These are phyloP conservation scores for Hymenoscyphus repandus DNA, from an alignment of 2,329 filamentous ascomycete species.

Conservation along the genomic window DNA sequence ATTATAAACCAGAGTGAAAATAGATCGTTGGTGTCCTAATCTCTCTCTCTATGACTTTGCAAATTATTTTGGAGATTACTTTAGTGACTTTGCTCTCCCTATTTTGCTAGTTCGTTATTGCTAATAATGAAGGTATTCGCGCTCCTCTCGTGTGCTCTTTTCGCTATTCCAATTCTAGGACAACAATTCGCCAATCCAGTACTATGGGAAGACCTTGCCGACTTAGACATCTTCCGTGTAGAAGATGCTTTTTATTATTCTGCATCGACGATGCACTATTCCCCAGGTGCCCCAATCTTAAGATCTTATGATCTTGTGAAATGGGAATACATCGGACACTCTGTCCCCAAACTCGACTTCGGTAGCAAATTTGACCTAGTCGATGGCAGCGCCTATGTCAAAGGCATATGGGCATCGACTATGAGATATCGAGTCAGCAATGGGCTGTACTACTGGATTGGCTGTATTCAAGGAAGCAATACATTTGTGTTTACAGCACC, in stretches of 20 bases:
- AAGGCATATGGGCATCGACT: conserved; percentile 51
- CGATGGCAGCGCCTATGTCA: conserved; percentile 40
- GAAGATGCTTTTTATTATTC: conserved; percentile 43
- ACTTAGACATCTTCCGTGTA: conserved; percentile 47
- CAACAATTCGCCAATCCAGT: conserved; percentile 42
- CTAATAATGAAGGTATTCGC: not conserved
- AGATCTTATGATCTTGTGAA: conserved; percentile 39
- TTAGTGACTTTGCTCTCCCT: not conserved
- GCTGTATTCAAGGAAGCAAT: conserved; percentile 44
- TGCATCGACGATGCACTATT: conserved; percentile 40
- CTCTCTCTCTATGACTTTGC: not conserved
- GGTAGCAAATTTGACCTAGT: conserved; percentile 43
- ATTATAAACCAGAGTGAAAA: too few relatives aligned
- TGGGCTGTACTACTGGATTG: conserved; percentile 50
- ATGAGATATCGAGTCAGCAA: conserved; percentile 45
- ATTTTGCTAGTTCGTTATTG: not conserved
- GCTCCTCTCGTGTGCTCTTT: not conserved
- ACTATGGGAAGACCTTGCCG: conserved; percentile 49
- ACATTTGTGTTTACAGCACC: conserved; percentile 49
- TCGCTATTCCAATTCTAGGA: not conserved
- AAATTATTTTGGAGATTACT: not conserved
- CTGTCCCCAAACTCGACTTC: conserved; percentile 32
- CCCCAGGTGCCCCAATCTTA: conserved; percentile 40
- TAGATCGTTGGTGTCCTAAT: not conserved
- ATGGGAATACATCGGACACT: conserved; percentile 25